Evolutionary conservation across 768 basidiomycete species (phyloP), one percentile per base, ranked within the genome.

Genomic region (Kwoniella bestiolae): DNA sequence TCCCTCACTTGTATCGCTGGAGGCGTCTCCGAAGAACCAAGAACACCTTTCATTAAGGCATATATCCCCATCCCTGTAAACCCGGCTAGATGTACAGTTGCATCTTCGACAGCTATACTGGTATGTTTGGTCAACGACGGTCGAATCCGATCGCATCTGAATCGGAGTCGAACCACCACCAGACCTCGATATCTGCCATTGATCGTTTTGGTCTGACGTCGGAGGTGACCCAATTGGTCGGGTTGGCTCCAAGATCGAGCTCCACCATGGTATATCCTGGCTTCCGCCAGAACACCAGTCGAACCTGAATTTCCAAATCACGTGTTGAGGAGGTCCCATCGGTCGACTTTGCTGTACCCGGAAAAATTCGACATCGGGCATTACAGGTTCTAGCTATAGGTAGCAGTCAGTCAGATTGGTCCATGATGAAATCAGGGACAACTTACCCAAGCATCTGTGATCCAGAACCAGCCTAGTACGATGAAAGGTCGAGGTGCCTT

Each of bases 391-490:
- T 25, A 73, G 60, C 74, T 75, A 52, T 8, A 26, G 8, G 18
- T 29, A 32, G 31, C 12, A 31, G 46, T 56, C 28, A 32, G 38
- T 16, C n/a, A n/a, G n/a, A n/a, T n/a, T n/a, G n/a, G n/a, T n/a
- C n/a, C n/a, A n/a, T n/a, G n/a, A n/a, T n/a, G n/a, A n/a, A n/a
- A n/a, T n/a, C n/a, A n/a, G n/a, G n/a, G 21, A 52, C 8, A 7
- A 59, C 70, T 31, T 35, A 75, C 76, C 79, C 79, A 80, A 25
- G 77, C 76, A 47, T 77, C 79, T 0, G 67, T 66, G 18, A 79
- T 60, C 76, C 74, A 80, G 64, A 76, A 79, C 79, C 77, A 80
- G 23, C 79, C 79, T 12, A 80, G 65, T 2, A 75, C 70, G 53
- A 76, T 56, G 31, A 75, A 73, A 4, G 74, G 72, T 35, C 70